Evolutionary conservation across 2,329 filamentous ascomycete genomes (phyloP), one percentile per base, ranked within the genome.

Genomic region (Fusarium denticulatum): DNA sequence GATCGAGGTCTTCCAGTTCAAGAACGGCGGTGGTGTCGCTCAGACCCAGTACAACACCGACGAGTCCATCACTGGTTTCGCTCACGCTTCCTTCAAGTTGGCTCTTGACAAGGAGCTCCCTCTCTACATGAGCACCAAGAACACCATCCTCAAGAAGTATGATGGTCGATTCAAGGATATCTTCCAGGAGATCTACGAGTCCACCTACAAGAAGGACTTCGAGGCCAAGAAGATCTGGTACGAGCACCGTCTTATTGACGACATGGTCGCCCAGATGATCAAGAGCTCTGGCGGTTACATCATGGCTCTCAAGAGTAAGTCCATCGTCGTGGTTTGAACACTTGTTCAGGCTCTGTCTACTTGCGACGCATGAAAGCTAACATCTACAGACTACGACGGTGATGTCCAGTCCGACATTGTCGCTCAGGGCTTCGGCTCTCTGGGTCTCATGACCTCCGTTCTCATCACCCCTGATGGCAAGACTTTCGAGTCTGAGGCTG

Each of bases 51-150:
- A 98, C 89, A 99, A 99, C 90, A 98, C 96, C 32, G 92, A 96
- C 80, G 96, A 98, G 83, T 96, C 93, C 81, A 99, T 99, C 84
- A 86, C 88, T 62, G 96, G 96, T 71, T 99, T 99, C 80, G 96
- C 96, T 64, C 96, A 98, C 82, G 93, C 96, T 72, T 95, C 92
- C 77, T 98, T 99, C 91, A 97, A 98, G 91, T 90, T 98, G 77
- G 96, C 96, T 39, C 86, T 98, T 50, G 88, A 90, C 84, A 96
- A 97, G 90, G 88, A 88, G 73, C 87, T 97, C 76, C 96, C 96
- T n/a, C 88, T 99, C 80, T 99, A 98, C 88, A 97, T 98, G 96
- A 97, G 94, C 89, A 99, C 96, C 85, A 99, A 99, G 93, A 98
- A 98, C 89, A 99, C 96, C 78, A 99, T 99, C 79, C 88, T 99